A percentile compares a stretch with the other conserved stretches of the same genome.
Conservation (phyloP, 169 alveolate species). For the Plasmodium relictum region DNA sequence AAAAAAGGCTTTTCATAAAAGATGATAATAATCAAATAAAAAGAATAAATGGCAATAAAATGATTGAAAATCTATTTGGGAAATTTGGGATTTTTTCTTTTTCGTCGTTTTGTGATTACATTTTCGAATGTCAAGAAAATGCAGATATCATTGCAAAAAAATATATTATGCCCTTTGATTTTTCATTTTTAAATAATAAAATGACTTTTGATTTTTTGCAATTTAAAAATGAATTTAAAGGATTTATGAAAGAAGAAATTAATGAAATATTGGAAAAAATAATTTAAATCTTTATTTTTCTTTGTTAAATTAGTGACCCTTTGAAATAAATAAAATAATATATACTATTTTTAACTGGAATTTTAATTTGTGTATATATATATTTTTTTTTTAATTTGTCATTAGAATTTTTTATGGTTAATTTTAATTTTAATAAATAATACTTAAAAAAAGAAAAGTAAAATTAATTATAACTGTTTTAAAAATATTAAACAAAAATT, state of each 20-base stretch:
- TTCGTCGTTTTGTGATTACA: constrained; percentile 47
- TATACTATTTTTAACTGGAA: too few species aligned
- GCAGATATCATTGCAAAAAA: constrained; percentile 36
- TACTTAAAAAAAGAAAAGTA: too few species aligned
- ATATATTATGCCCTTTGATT: constrained; percentile 55
- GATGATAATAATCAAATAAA: constrained; percentile 35
- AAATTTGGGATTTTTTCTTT: constrained; percentile 37
- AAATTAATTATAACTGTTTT: too few species aligned
- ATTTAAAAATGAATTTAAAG: constrained; percentile 27
- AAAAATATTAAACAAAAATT: too few species aligned
- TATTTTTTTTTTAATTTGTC: too few species aligned
- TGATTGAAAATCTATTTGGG: constrained; percentile 31
- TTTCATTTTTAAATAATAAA: constrained; percentile 33
- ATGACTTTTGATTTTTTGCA: constrained; percentile 47
- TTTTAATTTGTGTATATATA: too few species aligned
- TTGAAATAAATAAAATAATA: too few species aligned
- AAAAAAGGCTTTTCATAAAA: constrained; percentile 54
- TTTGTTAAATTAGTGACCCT: too few species aligned
- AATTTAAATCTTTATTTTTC: constrained; percentile 4
- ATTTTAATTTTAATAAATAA: too few species aligned
- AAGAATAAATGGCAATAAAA: constrained; percentile 40
- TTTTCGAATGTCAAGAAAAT: constrained; percentile 56
- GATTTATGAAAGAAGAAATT: constrained; percentile 43
- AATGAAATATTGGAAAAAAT: constrained; percentile 67
- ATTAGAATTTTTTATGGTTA: too few species aligned